Evolutionary conservation across 108 stramenopile genomes (phyloP).

Genomic region (Fragilaria radians): DNA sequence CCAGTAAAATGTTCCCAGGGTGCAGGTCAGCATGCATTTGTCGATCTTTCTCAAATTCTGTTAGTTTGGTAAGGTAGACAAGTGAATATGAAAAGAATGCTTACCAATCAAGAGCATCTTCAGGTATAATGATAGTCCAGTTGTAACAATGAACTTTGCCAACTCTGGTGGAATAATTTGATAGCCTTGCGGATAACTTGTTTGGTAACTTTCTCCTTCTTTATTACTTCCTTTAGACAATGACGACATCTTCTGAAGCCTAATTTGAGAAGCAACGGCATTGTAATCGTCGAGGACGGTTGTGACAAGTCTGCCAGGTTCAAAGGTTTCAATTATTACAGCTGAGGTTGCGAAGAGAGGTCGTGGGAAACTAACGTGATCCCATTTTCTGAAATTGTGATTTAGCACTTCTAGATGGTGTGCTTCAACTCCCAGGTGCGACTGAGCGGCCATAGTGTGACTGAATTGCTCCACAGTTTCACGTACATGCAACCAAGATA

Average conservation of each 20-base stretch:
- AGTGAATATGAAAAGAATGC: background rate
- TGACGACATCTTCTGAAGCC: conserved; percentile 1
- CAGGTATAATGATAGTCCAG: conserved; percentile 70
- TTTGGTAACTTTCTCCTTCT: background rate
- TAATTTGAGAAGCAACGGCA: conserved; percentile 8
- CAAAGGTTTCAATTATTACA: conserved; percentile 64
- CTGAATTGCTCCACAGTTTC: conserved; percentile 69
- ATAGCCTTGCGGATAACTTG: conserved; percentile 5
- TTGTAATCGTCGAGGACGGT: conserved; percentile 27
- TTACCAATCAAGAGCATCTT: conserved; percentile 86
- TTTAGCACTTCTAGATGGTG: conserved; percentile 63
- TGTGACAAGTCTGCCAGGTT: conserved; percentile 27
- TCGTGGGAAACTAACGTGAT: conserved; percentile 42
- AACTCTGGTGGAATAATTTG: conserved; percentile 33
- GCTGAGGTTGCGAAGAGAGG: conserved; percentile 39
- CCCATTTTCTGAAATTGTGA: conserved; percentile 64
- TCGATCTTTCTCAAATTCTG: background rate
- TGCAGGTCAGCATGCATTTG: conserved; percentile 72
- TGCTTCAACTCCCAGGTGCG: conserved; percentile 68
- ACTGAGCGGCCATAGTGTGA: conserved; percentile 78
- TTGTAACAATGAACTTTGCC: conserved; percentile 56
- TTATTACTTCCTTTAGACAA: background rate
- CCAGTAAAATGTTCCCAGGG: conserved; percentile 34
- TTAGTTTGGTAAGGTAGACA: conserved; percentile 1
- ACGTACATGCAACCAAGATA: conserved; percentile 51